Base-by-base conservation (phyloP, 345 rosid genomes). In the Bruguiera gymnorhiza region DNA sequence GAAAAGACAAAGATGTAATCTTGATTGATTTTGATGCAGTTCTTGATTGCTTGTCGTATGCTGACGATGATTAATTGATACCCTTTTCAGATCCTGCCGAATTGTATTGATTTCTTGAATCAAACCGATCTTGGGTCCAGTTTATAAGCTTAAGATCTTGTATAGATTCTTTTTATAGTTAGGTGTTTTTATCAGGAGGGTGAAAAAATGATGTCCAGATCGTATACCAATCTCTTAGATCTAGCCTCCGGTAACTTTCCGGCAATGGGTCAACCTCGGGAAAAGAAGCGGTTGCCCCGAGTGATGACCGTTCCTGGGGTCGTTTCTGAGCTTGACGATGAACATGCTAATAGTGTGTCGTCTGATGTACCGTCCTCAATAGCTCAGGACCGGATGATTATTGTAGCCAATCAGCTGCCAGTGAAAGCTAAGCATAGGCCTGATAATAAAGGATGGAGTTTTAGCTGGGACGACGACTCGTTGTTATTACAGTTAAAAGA, bases 211-310 rank as follows among this genome's bases (percentile, higher is more conserved):
- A 81, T 87, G 85, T 89, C 77, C 36, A 74, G 79, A 74, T 89
- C 95, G 20, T 87, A 89, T 78, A 89, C 90, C 67, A 89, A 89
- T 75, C 92, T 89, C 53, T 83, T 85, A 71, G 95, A 89, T 89
- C 89, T 89, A 76, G 95, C 88, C n/a, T 83, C 91, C 6, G 94
- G 94, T 37, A 88, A 88, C 70, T 83, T 88, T 68, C 89, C 90
- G 13, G 85, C 56, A 43, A 81, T 87, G 86, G 83, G 76, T 39
- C 82, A 51, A 54, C 65, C 74, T 29, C 89, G 88, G 8, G 95
- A 89, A 56, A 89, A 76, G 80, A 89, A 74, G 79, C 80, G 88
- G 71, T 70, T 89, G 55, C 84, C 89, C 1, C 83, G 95, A 62
- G 95, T 85, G 57, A 87, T 84, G 92, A 87, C 95, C 0, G 92